Evolutionary conservation across 2,329 filamentous ascomycete species (phyloP).

Genomic region (Neophaeococcomyces aloes): DNA sequence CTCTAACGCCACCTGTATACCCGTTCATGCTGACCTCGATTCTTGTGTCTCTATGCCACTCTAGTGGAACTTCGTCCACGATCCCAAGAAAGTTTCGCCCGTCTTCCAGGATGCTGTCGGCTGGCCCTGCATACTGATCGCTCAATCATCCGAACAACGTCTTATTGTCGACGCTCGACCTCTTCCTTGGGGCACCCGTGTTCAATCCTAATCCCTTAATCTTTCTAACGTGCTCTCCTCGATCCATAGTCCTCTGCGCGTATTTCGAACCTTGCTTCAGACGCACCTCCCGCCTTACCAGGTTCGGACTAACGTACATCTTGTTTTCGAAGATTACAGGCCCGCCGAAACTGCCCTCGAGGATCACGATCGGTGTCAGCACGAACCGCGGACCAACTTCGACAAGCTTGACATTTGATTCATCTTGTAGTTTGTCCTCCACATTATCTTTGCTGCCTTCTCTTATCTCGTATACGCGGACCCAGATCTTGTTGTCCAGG

Average conservation of each 20-base stretch:
- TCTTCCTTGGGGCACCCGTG: slow-evolving; percentile 47
- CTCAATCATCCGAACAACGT: slow-evolving; percentile 56
- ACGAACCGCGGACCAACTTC: slow-evolving; percentile 94
- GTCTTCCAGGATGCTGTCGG: not conserved
- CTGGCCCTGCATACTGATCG: not conserved
- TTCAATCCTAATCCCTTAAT: slow-evolving; percentile 68
- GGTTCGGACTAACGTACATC: slow-evolving; percentile 93
- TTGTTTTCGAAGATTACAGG: slow-evolving; percentile 98
- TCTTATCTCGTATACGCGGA: slow-evolving; percentile 85
- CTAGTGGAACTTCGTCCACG: too few species aligned
- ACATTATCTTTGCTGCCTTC: slow-evolving; percentile 46
- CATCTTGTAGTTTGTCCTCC: slow-evolving; percentile 29
- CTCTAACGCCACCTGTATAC: too few species aligned
- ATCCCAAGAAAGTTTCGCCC: not conserved
- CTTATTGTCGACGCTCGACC: slow-evolving; percentile 63
- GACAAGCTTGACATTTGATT: slow-evolving; percentile 55
- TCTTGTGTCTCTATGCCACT: too few species aligned
- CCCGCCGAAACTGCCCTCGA: slow-evolving; percentile 89
- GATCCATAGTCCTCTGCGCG: slow-evolving; percentile 63
- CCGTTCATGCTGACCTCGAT: too few species aligned
- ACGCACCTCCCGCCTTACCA: slow-evolving; percentile 73
- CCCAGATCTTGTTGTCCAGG: slow-evolving; percentile 90
- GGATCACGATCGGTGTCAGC: slow-evolving; percentile 85
- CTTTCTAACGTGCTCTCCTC: slow-evolving; percentile 61
- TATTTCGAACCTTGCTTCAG: slow-evolving; percentile 66